Evolutionary conservation across 176 grass and related monocot genomes (phyloP).

Genomic region (Poa annua): DNA sequence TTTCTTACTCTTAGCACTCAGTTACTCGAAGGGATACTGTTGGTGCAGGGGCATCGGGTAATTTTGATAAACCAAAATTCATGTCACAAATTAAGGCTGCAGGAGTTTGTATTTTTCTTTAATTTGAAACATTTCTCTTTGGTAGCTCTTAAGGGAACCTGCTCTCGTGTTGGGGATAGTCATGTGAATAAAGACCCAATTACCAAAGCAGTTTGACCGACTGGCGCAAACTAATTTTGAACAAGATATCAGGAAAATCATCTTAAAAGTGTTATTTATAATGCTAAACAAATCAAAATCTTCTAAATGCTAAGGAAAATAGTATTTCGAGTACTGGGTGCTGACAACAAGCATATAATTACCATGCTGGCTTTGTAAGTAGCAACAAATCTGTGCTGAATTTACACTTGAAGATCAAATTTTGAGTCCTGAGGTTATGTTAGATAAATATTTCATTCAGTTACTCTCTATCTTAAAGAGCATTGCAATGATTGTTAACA

Average conservation of each 20-base stretch:
- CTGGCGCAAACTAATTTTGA: slow-evolving; percentile 15
- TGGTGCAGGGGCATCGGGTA: background rate
- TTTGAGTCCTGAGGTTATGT: slow-evolving; percentile 25
- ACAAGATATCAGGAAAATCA: background rate
- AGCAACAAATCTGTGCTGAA: slow-evolving; percentile 20
- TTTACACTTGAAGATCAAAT: slow-evolving; percentile 9
- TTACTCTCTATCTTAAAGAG: slow-evolving; percentile 23
- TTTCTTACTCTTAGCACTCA: background rate
- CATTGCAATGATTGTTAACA: background rate
- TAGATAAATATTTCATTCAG: slow-evolving; percentile 17
- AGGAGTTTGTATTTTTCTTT: background rate
- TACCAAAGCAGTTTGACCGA: background rate
- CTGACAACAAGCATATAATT: slow-evolving; percentile 19
- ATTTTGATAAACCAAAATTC: background rate
- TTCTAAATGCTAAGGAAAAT: slow-evolving; percentile 20
- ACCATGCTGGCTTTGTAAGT: background rate
- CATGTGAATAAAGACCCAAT: background rate
- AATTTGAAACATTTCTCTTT: background rate
- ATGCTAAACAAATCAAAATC: background rate
- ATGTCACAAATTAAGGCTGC: background rate
- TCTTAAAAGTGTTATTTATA: background rate
- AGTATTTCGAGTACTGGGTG: background rate
- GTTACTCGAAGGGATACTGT: background rate
- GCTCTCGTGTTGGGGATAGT: too few relatives aligned
- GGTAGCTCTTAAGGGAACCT: background rate